These are phyloP conservation scores for Apophysomyces variabilis DNA, from an alignment of 371 early-diverging fungal genomes.

Conservation along the genomic window DNA sequence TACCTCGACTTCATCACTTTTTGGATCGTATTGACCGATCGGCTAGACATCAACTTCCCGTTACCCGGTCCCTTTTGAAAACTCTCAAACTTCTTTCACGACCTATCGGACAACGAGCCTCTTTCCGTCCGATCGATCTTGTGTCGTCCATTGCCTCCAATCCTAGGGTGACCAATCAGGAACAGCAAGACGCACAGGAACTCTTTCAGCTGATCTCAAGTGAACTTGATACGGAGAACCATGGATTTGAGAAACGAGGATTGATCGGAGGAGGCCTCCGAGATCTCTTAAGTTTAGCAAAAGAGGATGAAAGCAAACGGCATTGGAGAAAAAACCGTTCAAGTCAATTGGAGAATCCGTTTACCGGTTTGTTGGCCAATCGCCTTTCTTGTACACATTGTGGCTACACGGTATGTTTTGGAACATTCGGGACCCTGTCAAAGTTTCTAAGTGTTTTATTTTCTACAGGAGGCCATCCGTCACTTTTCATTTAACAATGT, in stretches of 20 bases:
- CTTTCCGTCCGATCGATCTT: slow-evolving; percentile 42
- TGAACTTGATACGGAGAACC: slow-evolving; percentile 71
- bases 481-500: slow-evolving; percentile 77
- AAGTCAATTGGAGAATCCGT: slow-evolving; percentile 53
- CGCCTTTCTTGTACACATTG: slow-evolving; percentile 78
- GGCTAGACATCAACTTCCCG: slow-evolving; percentile 23
- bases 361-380: slow-evolving; percentile 72
- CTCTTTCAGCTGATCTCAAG: slow-evolving; percentile 81
- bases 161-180: slow-evolving; percentile 59
- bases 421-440: background rate
- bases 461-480: slow-evolving; percentile 68
- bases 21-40: slow-evolving; percentile 28
- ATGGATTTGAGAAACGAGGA: slow-evolving; percentile 16
- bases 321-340: slow-evolving; percentile 16
- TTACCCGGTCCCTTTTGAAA: slow-evolving; percentile 38
- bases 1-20: slow-evolving; percentile 39
- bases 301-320: slow-evolving; percentile 5
- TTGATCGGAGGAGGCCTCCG: slow-evolving; percentile 21
- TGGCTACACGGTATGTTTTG: slow-evolving; percentile 64
- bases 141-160: slow-evolving; percentile 36
- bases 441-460: background rate
- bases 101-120: slow-evolving; percentile 26
- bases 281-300: slow-evolving; percentile 14
- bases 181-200: slow-evolving; percentile 94
- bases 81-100: slow-evolving; percentile 35